Conservation (phyloP, 2,329 filamentous ascomycete genomes). For the Metarhizium guizhouense region DNA sequence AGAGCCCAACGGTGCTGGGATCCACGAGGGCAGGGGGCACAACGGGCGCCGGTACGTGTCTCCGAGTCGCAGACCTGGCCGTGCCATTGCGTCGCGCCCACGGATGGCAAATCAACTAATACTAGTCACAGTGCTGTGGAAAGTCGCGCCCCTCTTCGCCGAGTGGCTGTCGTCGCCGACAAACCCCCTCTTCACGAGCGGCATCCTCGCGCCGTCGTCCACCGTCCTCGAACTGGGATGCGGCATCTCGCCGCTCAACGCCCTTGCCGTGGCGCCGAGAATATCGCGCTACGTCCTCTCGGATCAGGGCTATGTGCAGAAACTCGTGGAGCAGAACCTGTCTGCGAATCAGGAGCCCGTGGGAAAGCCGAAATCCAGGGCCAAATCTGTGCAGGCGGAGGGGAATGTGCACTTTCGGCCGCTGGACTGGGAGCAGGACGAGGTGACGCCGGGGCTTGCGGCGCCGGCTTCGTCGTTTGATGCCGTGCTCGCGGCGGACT, state of each 20-base stretch:
- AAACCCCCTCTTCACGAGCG: conserved; percentile 50
- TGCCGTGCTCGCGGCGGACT: conserved; percentile 77
- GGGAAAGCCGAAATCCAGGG: neutral
- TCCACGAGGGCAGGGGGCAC: conserved; percentile 60
- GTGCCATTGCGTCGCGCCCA: too few relatives aligned
- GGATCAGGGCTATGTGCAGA: conserved; percentile 79
- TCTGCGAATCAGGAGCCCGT: conserved; percentile 44
- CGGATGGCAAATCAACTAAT: too few relatives aligned
- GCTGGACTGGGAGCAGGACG: conserved; percentile 76
- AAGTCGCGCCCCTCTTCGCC: conserved; percentile 75
- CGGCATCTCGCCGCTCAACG: conserved; percentile 75
- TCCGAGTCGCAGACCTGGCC: neutral
- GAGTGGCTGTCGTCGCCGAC: conserved; percentile 60
- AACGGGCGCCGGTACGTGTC: conserved; percentile 39
- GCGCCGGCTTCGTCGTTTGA: conserved; percentile 47
- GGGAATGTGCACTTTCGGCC: conserved; percentile 42
- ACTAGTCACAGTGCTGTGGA: conserved; percentile 67
- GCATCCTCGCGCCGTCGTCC: conserved; percentile 43
- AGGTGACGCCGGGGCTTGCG: conserved; percentile 36
- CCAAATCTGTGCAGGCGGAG: conserved; percentile 37
- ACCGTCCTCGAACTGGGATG: conserved; percentile 76
- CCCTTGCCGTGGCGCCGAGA: conserved; percentile 53
- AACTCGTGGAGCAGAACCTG: conserved; percentile 69
- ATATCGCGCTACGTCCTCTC: conserved; percentile 67
- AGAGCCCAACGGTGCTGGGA: conserved; percentile 74